Evolutionary conservation across 2,329 filamentous ascomycete genomes (phyloP), one percentile per base, ranked within the genome.

Genomic region (Talaromyces sp.): DNA sequence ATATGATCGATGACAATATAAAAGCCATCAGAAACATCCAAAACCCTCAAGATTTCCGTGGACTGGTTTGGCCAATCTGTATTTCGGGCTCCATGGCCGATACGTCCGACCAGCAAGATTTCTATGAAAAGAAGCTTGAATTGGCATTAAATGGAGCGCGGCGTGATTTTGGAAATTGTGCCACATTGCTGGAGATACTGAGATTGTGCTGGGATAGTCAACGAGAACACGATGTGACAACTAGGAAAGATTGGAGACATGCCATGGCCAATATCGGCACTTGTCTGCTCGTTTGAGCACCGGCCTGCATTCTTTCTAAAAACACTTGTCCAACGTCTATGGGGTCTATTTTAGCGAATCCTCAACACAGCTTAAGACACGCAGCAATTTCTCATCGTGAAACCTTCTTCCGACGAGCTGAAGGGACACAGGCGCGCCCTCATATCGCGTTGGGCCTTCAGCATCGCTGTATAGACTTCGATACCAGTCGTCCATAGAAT

Each of bases 401-500:
- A 63, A 42, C 31, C 57, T 58, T 21, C 56, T 64, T 7, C 62
- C 58, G 7, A 57, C 59, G 18, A 64, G 3, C 16, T 64, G 62
- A 6, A 64, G 52, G 16, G 62, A 61, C 3, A 64, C 25, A 18
- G 62, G 62, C 8, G 62, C 59, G 1, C 59, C 52, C 9, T 64
- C 59, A 58, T 81, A 84, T 40, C 73, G 78, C 55, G 80, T 77
- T 1, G 82, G 76, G 21, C 60, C 60, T 7, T 58, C 44, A 5
- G 8, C 37, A 23, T 62, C 60, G 18, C 76, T 76, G 68, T 80
- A 84, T 33, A 82, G 66, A 31, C 78, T 72, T 64, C 78, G 71
- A 67, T 82, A 80, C 39, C 77, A 78, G 61, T 71, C 69, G 64
- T 85, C 82, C 33, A 79, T 70, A 12, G 77, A 77, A 66, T 79